Base-by-base conservation (phyloP, 192 early-diverging fungal genomes). In the Obelidium mucronatum region DNA sequence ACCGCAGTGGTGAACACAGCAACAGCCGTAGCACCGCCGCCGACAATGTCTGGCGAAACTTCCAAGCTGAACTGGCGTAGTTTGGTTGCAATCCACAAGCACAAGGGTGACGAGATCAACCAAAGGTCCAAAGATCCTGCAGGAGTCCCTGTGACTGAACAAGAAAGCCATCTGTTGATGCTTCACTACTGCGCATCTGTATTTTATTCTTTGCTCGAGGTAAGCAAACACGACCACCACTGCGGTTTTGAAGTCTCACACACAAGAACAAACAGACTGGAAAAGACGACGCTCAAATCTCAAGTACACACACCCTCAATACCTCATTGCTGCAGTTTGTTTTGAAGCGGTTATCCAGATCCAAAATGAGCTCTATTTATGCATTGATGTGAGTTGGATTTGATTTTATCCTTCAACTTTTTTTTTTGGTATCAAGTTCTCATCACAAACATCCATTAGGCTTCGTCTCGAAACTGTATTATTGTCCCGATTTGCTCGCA, bases 171-270 rank as follows among this genome's bases (percentile, higher is more conserved):
- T 24, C 52, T 42, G 15, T 13, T 72, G 3, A 58, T 35, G 24
- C 36, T 72, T 17, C 52, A 72, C 36, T 72, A 72, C 55, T 34
- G 69, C 17, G 56, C 69, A 19, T 58, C 34, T n/a, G 54, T 72
- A 11, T 72, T 72, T 72, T 72, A 72, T 36, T 72, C 69, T 26
- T 30, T 72, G 54, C 56, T 72, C 17, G 69, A 72, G 69, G 69
- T 72, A 48, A 19, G 44, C 44, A n/a, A n/a, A n/a, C n/a, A n/a
- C n/a, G n/a, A n/a, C n/a, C n/a, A 15, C 44, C 44, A 15, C 44
- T 15, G 11, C 44, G 11, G 19, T 48, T 19, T 48, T 48, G 8
- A 15, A 19, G 44, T 19, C 19, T 48, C 42, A 15, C 19, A 48
- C 44, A 48, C 44, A 6, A 48, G 8, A 48, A 48, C 44, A 15